Base-by-base conservation (phyloP, 164 flowering plant species). In the Annona cherimola region DNA sequence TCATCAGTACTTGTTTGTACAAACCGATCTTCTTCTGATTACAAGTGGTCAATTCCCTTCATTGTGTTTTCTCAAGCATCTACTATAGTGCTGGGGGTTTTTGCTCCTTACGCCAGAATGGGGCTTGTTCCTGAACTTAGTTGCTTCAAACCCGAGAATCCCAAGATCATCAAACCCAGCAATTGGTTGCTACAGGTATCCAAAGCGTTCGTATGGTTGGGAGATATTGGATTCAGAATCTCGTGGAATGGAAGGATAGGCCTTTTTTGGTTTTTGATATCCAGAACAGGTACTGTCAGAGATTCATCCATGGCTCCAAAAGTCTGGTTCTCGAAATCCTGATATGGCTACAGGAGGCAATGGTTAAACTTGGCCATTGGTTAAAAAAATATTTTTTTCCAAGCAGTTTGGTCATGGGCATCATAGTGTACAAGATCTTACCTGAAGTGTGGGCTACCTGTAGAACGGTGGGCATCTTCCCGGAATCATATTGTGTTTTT, bases 1-100 rank as follows among this genome's bases (percentile, higher is more conserved):
- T n/a, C n/a, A n/a, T n/a, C n/a, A n/a, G 19, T 1, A 76, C 78
- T 11, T 69, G 77, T 44, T 19, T 39, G 41, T 14, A 86, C 86
- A 61, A 87, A 91, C 75, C 46, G 16, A 4, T 88, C 88, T 0
- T 74, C 79, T 1, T 87, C 92, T 5, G 93, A 87, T 69, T 88
- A 91, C 45, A 81, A 85, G 76, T 86, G 89, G 90, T 85, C 92
- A 2, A 41, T 35, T 42, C 1, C 4, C 1, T 0, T 66, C 5
- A 26, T 72, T 40, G 18, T 65, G 14, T 3, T n/a, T n/a, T 72
- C 50, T 40, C 74, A 72, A 44, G 45, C 39, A 18, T 39, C 46
- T 16, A 61, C 63, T 18, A 35, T 64, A 12, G 61, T 3, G 9
- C 69, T 64, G 3, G 69, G 46, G 6, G 43, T 61, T 4, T 20